These are phyloP conservation scores for Vanderwaltozyma polyspora DNA, from an alignment of 805 yeast genomes.

Conservation along the genomic window DNA sequence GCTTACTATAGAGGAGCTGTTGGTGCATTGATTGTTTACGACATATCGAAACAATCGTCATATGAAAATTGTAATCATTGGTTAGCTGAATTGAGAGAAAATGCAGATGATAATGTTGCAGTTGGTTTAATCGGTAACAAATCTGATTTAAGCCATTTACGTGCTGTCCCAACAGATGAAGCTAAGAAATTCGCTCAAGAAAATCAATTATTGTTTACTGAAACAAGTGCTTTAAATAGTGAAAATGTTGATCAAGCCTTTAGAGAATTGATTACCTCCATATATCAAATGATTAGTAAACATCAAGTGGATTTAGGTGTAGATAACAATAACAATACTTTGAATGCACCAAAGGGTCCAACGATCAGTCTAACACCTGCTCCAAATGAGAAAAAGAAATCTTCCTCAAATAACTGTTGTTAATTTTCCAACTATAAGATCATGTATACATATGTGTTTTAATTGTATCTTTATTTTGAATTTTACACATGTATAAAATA, in stretches of 20 bases:
- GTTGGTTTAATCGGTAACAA: slow-evolving; percentile 91
- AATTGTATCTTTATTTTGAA: too few species aligned
- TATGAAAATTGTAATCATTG: slow-evolving; percentile 81
- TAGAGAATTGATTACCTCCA: slow-evolving; percentile 84
- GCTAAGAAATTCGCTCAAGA: slow-evolving; percentile 91
- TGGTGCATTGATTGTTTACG: slow-evolving; percentile 92
- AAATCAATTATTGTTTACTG: slow-evolving; percentile 84
- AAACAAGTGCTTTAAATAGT: slow-evolving; percentile 87
- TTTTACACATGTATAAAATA: too few species aligned
- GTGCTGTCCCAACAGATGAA: slow-evolving; percentile 97
- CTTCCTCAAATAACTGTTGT: slow-evolving; percentile 50
- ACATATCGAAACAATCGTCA: slow-evolving; percentile 80
- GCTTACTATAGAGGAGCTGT: slow-evolving; percentile 98
- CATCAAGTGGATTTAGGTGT: slow-evolving; percentile 83
- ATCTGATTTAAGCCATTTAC: slow-evolving; percentile 77
- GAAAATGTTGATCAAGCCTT: slow-evolving; percentile 93
- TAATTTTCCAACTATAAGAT: too few species aligned
- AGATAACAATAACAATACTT: slow-evolving; percentile 20
- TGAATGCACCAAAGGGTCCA: slow-evolving; percentile 67
- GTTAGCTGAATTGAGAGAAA: slow-evolving; percentile 81
- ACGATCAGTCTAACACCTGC: slow-evolving; percentile 89
- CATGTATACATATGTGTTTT: too few species aligned
- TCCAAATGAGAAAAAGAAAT: slow-evolving; percentile 67
- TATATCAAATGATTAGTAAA: slow-evolving; percentile 87
- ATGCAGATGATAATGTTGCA: slow-evolving; percentile 91